phyloP scores from a whole-genome alignment of 2,329 filamentous ascomycete genomes.

The Cladophialophora immunda region DNA sequence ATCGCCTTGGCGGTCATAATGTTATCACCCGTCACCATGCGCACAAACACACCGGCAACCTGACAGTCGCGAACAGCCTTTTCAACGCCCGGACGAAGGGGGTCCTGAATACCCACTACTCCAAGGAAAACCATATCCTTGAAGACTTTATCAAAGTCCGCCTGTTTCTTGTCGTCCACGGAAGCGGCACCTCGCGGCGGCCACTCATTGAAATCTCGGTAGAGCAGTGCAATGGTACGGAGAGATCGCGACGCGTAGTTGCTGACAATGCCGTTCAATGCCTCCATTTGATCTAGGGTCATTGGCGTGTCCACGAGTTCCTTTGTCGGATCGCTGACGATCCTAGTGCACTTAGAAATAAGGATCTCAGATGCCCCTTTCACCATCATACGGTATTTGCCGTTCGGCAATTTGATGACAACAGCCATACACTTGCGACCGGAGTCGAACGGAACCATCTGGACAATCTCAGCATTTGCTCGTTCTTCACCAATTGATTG shows the following conservation, averaged over 20 bases:
- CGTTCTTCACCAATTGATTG: slow-evolving; percentile 68
- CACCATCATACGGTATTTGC: slow-evolving; percentile 65
- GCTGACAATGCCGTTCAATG: slow-evolving; percentile 73
- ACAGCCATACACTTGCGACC: slow-evolving; percentile 74
- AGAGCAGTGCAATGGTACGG: slow-evolving; percentile 83
- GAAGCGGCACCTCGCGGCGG: slow-evolving; percentile 72
- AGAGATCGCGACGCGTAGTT: slow-evolving; percentile 81
- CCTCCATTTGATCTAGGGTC: slow-evolving; percentile 64
- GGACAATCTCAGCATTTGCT: slow-evolving; percentile 65
- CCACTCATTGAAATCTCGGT: slow-evolving; percentile 85
- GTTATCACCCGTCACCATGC: slow-evolving; percentile 89
- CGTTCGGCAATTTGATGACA: slow-evolving; percentile 64
- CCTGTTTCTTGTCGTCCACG: slow-evolving; percentile 66
- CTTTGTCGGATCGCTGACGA: slow-evolving; percentile 68
- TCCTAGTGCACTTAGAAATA: slow-evolving; percentile 56
- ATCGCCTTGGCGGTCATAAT: slow-evolving; percentile 81
- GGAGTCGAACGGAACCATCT: slow-evolving; percentile 68
- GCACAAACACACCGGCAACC: slow-evolving; percentile 77
- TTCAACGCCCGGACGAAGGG: slow-evolving; percentile 76
- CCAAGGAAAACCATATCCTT: slow-evolving; percentile 72
- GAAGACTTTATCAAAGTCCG: slow-evolving; percentile 73
- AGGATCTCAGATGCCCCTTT: slow-evolving; percentile 64
- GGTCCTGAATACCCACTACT: slow-evolving; percentile 83
- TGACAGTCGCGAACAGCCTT: slow-evolving; percentile 78
- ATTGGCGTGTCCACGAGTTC: slow-evolving; percentile 61